A percentile compares a stretch with the other conserved stretches of the same genome.
phyloP scores from a whole-genome alignment of 2,329 filamentous ascomycete species.

The Incumbomyces lentus region DNA sequence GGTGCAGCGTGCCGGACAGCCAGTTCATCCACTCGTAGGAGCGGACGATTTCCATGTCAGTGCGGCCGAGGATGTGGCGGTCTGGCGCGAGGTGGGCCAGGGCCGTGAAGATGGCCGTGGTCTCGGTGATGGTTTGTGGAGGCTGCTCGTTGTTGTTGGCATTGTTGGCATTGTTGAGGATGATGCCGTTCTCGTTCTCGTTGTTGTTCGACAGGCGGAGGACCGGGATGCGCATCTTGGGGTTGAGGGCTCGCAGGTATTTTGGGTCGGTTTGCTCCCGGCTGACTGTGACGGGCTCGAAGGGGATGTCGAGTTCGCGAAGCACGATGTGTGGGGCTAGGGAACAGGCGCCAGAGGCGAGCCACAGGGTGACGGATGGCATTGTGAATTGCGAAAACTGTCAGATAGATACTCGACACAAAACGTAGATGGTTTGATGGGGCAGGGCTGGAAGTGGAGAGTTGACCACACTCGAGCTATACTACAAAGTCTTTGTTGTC shows the following conservation, averaged over 20 bases:
- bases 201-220: slow-evolving; percentile 20
- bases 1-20: slow-evolving; percentile 26
- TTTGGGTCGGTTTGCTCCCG: slow-evolving; percentile 10
- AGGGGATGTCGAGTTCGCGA: slow-evolving; percentile 19
- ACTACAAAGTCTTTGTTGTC: too few relatives aligned
- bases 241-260: slow-evolving; percentile 23
- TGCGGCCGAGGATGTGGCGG: slow-evolving; percentile 23
- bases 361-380: slow-evolving; percentile 22
- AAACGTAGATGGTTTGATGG: too few relatives aligned
- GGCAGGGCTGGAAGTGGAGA: too few relatives aligned
- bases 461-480: too few relatives aligned
- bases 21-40: slow-evolving; percentile 30
- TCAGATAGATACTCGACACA: too few relatives aligned
- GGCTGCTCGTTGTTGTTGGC: too few relatives aligned
- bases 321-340: slow-evolving; percentile 26
- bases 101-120: slow-evolving; percentile 25
- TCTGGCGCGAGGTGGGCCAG: slow-evolving; percentile 25
- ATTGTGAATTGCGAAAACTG: too few relatives aligned
- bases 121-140: slow-evolving; percentile 24
- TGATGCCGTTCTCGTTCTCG: too few relatives aligned
- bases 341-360: slow-evolving; percentile 24
- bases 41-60: slow-evolving; percentile 23
- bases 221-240: slow-evolving; percentile 26
- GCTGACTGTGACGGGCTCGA: slow-evolving; percentile 16
- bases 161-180: slow-evolving; percentile 1